A percentile compares a stretch with the other conserved stretches of the same genome.
These are phyloP conservation scores for Harrya chromipes DNA, from an alignment of 768 basidiomycete species.

Conservation along the genomic window DNA sequence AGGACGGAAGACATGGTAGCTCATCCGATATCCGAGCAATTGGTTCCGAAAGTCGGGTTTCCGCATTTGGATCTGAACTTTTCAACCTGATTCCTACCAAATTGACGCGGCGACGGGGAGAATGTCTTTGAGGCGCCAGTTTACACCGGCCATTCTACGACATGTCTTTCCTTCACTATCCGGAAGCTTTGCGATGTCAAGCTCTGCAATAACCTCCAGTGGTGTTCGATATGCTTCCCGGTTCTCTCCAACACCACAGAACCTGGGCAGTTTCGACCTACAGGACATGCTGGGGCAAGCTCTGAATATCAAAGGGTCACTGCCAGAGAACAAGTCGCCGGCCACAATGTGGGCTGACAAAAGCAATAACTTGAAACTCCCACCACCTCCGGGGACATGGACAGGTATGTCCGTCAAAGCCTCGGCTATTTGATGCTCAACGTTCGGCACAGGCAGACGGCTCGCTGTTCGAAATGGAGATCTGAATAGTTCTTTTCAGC, in stretches of 20 bases:
- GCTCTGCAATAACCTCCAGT: neutral
- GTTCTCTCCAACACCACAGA: constrained; percentile 5
- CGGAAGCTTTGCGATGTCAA: neutral
- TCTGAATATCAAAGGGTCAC: constrained; percentile 12
- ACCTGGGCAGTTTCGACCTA: constrained; percentile 4
- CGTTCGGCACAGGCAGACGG: constrained; percentile 52
- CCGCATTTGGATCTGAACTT: constrained; percentile 13
- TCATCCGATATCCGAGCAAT: constrained; percentile 27
- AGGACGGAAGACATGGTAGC: constrained; percentile 56
- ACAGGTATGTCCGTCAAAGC: constrained; percentile 36
- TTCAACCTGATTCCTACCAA: constrained; percentile 1
- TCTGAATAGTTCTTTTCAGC: constrained; percentile 46
- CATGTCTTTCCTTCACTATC: constrained; percentile 1
- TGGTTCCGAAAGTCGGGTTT: constrained; percentile 16
- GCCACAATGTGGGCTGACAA: constrained; percentile 38
- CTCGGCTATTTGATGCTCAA: constrained; percentile 5
- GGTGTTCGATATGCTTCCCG: constrained; percentile 10
- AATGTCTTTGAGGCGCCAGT: constrained; percentile 23
- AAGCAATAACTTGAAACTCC: constrained; percentile 19
- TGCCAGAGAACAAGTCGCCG: constrained; percentile 22
- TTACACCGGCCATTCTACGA: constrained; percentile 13
- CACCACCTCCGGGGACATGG: constrained; percentile 49
- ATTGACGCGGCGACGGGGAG: neutral
- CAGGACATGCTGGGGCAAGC: constrained; percentile 14
- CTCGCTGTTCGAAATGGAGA: constrained; percentile 44